A percentile compares a stretch with the other conserved stretches of the same genome.
These are phyloP conservation scores for Betula pendula DNA, from an alignment of 306 rosid species.

Conservation along the genomic window DNA sequence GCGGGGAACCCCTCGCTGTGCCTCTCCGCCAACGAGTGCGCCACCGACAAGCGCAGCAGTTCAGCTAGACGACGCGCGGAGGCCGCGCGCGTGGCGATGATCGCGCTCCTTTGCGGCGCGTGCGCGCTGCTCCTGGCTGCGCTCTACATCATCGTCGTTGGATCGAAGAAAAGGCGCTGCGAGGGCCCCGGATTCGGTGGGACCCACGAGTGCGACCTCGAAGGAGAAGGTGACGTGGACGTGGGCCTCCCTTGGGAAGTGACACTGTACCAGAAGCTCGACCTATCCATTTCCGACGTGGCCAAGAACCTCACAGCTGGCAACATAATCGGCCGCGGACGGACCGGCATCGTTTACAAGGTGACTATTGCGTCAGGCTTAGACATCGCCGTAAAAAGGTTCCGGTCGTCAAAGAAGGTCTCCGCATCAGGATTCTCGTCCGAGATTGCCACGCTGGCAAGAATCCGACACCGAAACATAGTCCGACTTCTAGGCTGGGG, in stretches of 20 bases:
- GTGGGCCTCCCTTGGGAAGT: constrained; percentile 91
- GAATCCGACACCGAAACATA: constrained; percentile 88
- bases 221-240: constrained; percentile 58
- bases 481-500: constrained; percentile 89
- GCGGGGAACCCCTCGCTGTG: constrained; percentile 74
- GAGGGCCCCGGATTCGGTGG: constrained; percentile 32
- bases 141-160: constrained; percentile 55
- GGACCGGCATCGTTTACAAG: constrained; percentile 78
- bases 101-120: constrained; percentile 67
- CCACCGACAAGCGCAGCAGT: background rate
- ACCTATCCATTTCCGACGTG: constrained; percentile 72
- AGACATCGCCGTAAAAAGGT: constrained; percentile 66
- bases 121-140: constrained; percentile 71
- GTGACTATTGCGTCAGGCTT: constrained; percentile 51
- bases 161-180: constrained; percentile 32
- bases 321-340: constrained; percentile 72
- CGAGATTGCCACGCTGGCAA: constrained; percentile 76
- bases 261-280: constrained; percentile 90
- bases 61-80: constrained; percentile 32
- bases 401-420: constrained; percentile 52
- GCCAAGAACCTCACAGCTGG: constrained; percentile 52
- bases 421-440: constrained; percentile 81
- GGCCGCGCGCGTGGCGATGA: constrained; percentile 83
- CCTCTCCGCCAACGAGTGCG: constrained; percentile 55
- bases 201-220: constrained; percentile 37